Base-by-base conservation (phyloP, 306 rosid genomes). In the Quercus aquifolioides region DNA sequence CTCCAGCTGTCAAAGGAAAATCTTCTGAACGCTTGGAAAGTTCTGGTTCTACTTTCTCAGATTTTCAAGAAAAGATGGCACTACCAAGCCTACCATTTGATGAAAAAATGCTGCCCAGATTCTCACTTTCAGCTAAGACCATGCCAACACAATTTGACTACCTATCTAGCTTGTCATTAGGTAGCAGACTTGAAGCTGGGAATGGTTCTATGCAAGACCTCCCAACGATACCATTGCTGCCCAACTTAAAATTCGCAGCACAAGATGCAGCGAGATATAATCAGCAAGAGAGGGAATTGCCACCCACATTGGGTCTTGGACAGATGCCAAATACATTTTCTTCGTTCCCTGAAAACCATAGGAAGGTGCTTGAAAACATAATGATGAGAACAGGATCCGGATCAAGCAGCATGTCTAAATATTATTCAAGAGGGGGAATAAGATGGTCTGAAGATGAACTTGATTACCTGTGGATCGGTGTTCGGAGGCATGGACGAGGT, bases 381-480 rank as follows among this genome's bases (percentile, higher is more conserved):
- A 93, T 96, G 96, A 90, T 96, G 98, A 89, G 97, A 88, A 92
- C 98, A 15, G 91, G 98, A 57, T 87, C 97, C 33, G 92, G 90
- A 73, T 84, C 91, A 35, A 78, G 85, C 75, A 89, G 75, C 79
- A 69, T 77, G 67, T 72, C 83, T 38, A 91, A 84, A 78, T 91
- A 87, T 87, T 91, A 88, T 87, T 76, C 90, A 30, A 96, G 87
- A 82, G 98, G 54, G 5, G 54, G 14, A 49, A 49, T 93, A 74
- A 87, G 89, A 28, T 96, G 99, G 99, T 86, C 97, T 31, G 99
- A 96, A 89, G 99, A 96, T 78, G 99, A 96, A 85, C 99, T 96
- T 76, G 99, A 96, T 86, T 91, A 82, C 76, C 92, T 96, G 74
- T 96, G 99, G 99, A 88, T 96, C 68, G 99, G 99, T 84, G 96